phyloP scores from a whole-genome alignment of 306 rosid species.

The barrel medic (Medicago truncatula) region MtrunA17r5.0-ANR NC_053044.1:46174001-46174500 shows the following conservation, averaged over 20 bases:
- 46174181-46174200: conserved; percentile 54
- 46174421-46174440: conserved; percentile 61
- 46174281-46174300: conserved; percentile 87
- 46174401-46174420: conserved; percentile 58
- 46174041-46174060: conserved; percentile 51
- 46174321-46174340: conserved; percentile 80
- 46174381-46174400: conserved; percentile 58
- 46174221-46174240: conserved; percentile 57
- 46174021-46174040: conserved; percentile 53
- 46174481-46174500: conserved; percentile 63
- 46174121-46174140: conserved; percentile 63
- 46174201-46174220: conserved; percentile 55
- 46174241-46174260: conserved; percentile 61
- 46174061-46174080: conserved; percentile 53
- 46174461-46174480: conserved; percentile 50
- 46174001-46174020: conserved; percentile 50
- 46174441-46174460: conserved; percentile 57
- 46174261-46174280: conserved; percentile 68
- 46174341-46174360: conserved; percentile 58
- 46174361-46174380: conserved; percentile 63
- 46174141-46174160: conserved; percentile 58
- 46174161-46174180: conserved; percentile 58
- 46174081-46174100: conserved; percentile 56
- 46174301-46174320: conserved; percentile 95
- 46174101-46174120: conserved; percentile 43